Evolutionary conservation across 768 basidiomycete species (phyloP).

Genomic region (Amanita pseudoporphyria): DNA sequence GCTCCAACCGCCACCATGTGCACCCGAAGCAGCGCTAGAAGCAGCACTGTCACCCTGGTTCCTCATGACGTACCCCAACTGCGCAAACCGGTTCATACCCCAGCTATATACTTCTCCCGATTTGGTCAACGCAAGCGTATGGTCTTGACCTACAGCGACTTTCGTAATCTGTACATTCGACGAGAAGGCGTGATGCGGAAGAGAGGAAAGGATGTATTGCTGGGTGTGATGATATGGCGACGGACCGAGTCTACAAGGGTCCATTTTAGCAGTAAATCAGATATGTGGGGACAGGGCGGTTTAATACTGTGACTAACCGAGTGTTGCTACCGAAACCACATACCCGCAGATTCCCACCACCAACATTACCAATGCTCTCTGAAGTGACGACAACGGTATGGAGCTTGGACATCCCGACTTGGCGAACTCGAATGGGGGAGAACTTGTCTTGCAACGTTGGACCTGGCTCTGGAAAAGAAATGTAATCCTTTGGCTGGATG

Average conservation of each 20-base stretch:
- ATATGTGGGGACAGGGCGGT: not conserved
- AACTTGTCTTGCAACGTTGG: conserved; percentile 39
- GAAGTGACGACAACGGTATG: conserved; percentile 43
- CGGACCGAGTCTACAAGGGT: conserved; percentile 32
- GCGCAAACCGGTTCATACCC: conserved; percentile 84
- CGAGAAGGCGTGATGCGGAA: conserved; percentile 28
- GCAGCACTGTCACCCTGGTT: not conserved
- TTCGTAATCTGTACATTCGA: conserved; percentile 40
- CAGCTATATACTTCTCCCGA: conserved; percentile 82
- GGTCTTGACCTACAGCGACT: conserved; percentile 89
- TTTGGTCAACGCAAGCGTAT: conserved; percentile 78
- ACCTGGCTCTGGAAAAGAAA: not conserved
- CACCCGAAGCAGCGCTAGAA: not conserved
- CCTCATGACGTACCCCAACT: conserved; percentile 77
- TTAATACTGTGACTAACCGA: conserved; percentile 47
- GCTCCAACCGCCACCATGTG: not conserved
- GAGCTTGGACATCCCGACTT: conserved; percentile 76
- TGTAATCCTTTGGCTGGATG: conserved; percentile 25
- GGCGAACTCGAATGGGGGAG: conserved; percentile 48
- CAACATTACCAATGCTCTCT: not conserved
- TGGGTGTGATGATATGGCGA: conserved; percentile 33
- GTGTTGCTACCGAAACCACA: conserved; percentile 91
- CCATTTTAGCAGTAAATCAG: not conserved
- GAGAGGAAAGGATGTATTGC: conserved; percentile 60
- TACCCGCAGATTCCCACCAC: conserved; percentile 56